Evolutionary conservation across 2,329 filamentous ascomycete species (phyloP).

Genomic region (Neurospora sp.): DNA sequence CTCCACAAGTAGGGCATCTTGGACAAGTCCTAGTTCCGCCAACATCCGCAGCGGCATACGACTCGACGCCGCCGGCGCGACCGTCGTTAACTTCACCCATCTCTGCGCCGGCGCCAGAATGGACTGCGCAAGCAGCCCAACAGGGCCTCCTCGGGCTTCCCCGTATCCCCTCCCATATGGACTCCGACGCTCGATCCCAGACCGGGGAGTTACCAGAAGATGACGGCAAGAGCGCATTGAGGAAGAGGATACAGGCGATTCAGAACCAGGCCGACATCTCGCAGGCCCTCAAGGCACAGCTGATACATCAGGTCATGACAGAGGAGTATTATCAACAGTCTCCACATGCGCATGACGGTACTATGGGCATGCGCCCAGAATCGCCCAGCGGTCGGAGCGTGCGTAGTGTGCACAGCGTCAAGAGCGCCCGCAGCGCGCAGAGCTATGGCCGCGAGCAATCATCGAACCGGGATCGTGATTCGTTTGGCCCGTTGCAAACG

Average conservation of each 20-base stretch:
- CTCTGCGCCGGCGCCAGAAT: background rate
- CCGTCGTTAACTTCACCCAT: slow-evolving; percentile 14
- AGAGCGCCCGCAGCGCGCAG: slow-evolving; percentile 25
- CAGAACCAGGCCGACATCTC: slow-evolving; percentile 47
- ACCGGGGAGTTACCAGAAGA: slow-evolving; percentile 52
- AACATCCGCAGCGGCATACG: background rate
- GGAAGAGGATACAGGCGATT: slow-evolving; percentile 59
- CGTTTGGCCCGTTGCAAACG: slow-evolving; percentile 37
- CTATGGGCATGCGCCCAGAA: slow-evolving; percentile 14
- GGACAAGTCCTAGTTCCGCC: background rate
- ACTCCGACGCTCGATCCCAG: slow-evolving; percentile 10
- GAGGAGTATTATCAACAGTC: slow-evolving; percentile 58
- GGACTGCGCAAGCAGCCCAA: background rate
- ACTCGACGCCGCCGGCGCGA: slow-evolving; percentile 12
- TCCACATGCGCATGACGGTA: slow-evolving; percentile 20
- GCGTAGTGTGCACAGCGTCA: slow-evolving; percentile 4
- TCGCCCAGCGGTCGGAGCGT: slow-evolving; percentile 17
- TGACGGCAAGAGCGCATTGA: slow-evolving; percentile 64
- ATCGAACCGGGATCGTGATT: slow-evolving; percentile 21
- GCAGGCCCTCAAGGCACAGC: slow-evolving; percentile 55
- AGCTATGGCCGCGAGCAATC: slow-evolving; percentile 8
- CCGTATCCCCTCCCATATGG: background rate
- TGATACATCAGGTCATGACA: slow-evolving; percentile 62
- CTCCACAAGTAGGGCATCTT: background rate
- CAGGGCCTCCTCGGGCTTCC: background rate